These are phyloP conservation scores for Neckera pumila DNA, from an alignment of 225 moss, liverwort and hornwort species.

Conservation along the genomic window DNA sequence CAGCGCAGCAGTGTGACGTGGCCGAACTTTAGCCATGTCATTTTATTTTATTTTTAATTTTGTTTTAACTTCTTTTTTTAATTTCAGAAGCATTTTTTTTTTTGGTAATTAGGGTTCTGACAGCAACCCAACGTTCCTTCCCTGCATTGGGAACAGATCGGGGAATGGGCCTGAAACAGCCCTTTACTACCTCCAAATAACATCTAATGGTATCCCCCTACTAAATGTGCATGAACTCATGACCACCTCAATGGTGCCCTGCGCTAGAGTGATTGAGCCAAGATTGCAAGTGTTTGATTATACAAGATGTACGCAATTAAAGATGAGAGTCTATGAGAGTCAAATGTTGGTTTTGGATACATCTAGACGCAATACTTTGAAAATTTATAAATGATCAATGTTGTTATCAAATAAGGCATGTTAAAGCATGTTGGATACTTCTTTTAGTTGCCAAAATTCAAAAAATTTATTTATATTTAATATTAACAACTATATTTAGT, in stretches of 20 bases:
- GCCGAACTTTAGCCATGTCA: too few relatives aligned
- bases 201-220: too few relatives aligned
- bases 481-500: neutral
- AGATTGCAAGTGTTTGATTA: rapidly evolving
- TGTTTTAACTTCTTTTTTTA: too few relatives aligned
- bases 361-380: neutral
- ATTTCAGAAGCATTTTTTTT: too few relatives aligned
- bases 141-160: too few relatives aligned
- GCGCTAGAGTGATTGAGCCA: rapidly evolving
- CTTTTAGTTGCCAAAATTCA: neutral
- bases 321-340: neutral
- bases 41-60: too few relatives aligned
- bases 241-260: rapidly evolving
- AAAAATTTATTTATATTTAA: neutral
- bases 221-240: neutral
- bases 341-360: neutral
- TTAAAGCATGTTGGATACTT: neutral
- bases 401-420: neutral
- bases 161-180: too few relatives aligned
- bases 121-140: too few relatives aligned
- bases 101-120: too few relatives aligned
- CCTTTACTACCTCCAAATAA: too few relatives aligned
- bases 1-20: too few relatives aligned
- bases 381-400: neutral
- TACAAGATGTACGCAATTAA: neutral